A percentile compares a stretch with the other conserved stretches of the same genome.
Conservation (phyloP, 805 yeast species). For the Yamadazyma scolyti region DNA sequence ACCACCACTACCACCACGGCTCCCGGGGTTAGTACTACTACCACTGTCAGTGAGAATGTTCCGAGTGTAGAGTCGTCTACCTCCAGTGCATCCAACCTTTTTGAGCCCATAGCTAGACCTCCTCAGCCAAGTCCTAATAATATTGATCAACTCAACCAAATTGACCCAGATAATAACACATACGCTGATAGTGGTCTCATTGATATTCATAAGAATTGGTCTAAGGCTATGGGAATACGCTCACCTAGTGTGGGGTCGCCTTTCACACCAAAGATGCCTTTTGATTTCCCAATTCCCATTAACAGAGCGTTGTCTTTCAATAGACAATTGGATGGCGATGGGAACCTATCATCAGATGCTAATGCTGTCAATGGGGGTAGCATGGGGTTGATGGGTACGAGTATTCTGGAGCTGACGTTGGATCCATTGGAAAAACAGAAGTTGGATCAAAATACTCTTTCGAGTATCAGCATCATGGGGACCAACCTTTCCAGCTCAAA, state of each 20-base stretch:
- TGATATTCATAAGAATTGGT: slow-evolving; percentile 13
- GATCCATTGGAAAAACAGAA: background rate
- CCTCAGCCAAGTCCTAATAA: slow-evolving; percentile 1
- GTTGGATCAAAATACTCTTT: background rate
- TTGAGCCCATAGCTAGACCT: slow-evolving; percentile 8
- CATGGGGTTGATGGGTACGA: background rate
- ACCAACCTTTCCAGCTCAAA: background rate
- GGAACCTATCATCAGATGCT: background rate
- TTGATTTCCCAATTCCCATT: slow-evolving; percentile 13
- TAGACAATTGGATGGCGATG: slow-evolving; percentile 7
- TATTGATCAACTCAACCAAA: slow-evolving; percentile 3
- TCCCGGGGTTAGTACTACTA: no score
- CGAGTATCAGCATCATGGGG: no score
- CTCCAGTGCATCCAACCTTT: slow-evolving; percentile 6
- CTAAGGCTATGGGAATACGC: slow-evolving; percentile 13
- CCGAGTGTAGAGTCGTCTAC: slow-evolving; percentile 9
- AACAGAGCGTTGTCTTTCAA: slow-evolving; percentile 12
- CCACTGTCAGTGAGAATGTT: no score
- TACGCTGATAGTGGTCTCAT: slow-evolving; percentile 3
- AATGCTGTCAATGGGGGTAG: slow-evolving; percentile 6
- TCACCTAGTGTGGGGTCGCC: slow-evolving; percentile 12
- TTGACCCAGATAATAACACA: background rate
- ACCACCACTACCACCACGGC: no score
- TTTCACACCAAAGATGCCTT: slow-evolving; percentile 9
- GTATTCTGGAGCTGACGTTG: background rate